phyloP scores from a whole-genome alignment of 257 asterid species.

The Salvia hispanica region DNA sequence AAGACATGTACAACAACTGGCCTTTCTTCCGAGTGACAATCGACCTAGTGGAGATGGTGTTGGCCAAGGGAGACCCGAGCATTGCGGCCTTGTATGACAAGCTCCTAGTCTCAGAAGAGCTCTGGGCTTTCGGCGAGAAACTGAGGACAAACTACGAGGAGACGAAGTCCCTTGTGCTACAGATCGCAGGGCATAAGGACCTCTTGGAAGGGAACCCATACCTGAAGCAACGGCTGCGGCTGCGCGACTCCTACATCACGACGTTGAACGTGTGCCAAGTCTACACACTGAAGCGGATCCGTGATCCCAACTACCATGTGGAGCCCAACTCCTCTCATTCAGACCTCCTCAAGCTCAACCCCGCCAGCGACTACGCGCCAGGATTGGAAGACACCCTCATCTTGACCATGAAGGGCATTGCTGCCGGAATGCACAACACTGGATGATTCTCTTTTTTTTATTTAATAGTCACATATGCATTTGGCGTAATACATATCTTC shows the following conservation, averaged over 20 bases:
- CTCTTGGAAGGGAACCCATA: constrained; percentile 63
- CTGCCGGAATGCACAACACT: constrained; percentile 65
- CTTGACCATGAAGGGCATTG: constrained; percentile 73
- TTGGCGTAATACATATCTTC: no score
- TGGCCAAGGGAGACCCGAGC: constrained; percentile 71
- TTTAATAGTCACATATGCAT: neutral
- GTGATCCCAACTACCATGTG: constrained; percentile 60
- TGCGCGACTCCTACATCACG: constrained; percentile 63
- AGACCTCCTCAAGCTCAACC: constrained; percentile 60
- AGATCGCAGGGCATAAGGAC: constrained; percentile 71
- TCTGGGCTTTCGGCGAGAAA: constrained; percentile 51
- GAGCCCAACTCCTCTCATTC: constrained; percentile 50
- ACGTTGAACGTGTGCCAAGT: constrained; percentile 64
- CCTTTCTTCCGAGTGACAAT: constrained; percentile 72
- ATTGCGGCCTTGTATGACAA: constrained; percentile 59
- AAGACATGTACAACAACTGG: constrained; percentile 66
- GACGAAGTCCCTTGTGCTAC: constrained; percentile 53
- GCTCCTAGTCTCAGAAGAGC: constrained; percentile 56
- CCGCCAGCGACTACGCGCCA: constrained; percentile 65
- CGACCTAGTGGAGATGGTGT: constrained; percentile 65
- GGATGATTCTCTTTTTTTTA: constrained; percentile 29
- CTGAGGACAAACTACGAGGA: constrained; percentile 59
- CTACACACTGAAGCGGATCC: constrained; percentile 57
- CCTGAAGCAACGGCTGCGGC: constrained; percentile 56
- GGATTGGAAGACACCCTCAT: constrained; percentile 74